These are phyloP conservation scores for Aureobasidium sp. DNA, from an alignment of 2,329 filamentous ascomycete species.

Conservation along the genomic window DNA sequence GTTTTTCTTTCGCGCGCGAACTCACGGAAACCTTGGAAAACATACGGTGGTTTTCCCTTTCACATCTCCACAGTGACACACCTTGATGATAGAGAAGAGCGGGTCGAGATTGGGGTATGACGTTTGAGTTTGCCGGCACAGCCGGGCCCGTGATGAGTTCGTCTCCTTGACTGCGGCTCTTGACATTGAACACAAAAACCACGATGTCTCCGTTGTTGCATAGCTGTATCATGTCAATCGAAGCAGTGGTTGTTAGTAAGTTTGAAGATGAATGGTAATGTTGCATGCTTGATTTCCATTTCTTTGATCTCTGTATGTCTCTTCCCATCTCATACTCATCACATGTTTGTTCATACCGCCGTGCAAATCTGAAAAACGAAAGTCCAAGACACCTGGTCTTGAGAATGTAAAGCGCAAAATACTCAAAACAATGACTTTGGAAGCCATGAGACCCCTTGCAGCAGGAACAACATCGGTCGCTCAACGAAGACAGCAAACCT, in stretches of 20 bases:
- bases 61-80: neutral
- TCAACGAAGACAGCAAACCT: neutral
- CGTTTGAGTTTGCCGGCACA: neutral
- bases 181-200: neutral
- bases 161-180: constrained; percentile 35
- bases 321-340: neutral
- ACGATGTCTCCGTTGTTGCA: neutral
- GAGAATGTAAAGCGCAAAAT: neutral
- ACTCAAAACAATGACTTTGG: neutral
- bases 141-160: constrained; percentile 12
- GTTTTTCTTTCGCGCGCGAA: neutral
- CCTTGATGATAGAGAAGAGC: neutral
- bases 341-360: neutral
- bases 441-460: neutral
- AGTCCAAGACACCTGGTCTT: neutral
- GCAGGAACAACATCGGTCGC: neutral
- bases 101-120: neutral
- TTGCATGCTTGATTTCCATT: neutral
- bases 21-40: neutral
- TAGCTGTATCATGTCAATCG: neutral
- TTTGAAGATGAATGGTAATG: neutral
- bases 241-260: neutral
- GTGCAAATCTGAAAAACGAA: neutral
- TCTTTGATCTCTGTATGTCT: neutral
- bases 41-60: neutral